A percentile compares a stretch with the other conserved stretches of the same genome.
Evolutionary conservation across 768 basidiomycete genomes (phyloP).

Genomic region (Russula vinacea): DNA sequence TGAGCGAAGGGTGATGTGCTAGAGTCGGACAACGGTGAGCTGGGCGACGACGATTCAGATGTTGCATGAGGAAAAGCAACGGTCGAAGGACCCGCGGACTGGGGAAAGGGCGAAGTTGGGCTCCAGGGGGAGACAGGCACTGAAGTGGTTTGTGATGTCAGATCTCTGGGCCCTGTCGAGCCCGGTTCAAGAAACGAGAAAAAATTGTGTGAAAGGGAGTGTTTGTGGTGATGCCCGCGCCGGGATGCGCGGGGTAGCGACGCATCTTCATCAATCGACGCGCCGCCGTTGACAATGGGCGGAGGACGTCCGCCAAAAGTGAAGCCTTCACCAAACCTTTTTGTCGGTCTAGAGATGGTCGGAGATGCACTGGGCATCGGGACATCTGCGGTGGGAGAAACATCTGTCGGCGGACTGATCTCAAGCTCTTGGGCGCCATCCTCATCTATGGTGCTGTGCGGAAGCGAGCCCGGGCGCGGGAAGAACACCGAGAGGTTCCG

Average conservation of each 20-base stretch:
- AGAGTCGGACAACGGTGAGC: conserved; percentile 13
- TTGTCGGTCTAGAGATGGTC: conserved; percentile 36
- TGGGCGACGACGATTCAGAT: conserved; percentile 9
- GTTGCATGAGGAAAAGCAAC: conserved; percentile 11
- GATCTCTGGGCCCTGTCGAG: conserved; percentile 35
- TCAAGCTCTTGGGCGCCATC: conserved; percentile 58
- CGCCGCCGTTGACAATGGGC: conserved; percentile 34
- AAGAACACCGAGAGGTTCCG: conserved; percentile 92
- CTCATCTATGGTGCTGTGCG: conserved; percentile 61
- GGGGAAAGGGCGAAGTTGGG: conserved; percentile 47
- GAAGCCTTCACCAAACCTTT: conserved; percentile 53
- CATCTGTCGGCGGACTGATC: conserved; percentile 36
- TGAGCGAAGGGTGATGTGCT: conserved; percentile 18
- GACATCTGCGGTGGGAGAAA: neutral
- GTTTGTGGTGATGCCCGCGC: conserved; percentile 87
- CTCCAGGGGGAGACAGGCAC: conserved; percentile 66
- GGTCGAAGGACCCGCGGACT: conserved; percentile 16
- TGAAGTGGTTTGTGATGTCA: conserved; percentile 58
- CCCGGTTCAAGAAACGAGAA: conserved; percentile 93
- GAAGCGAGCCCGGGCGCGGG: conserved; percentile 68
- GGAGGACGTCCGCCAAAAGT: conserved; percentile 61
- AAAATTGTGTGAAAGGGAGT: conserved; percentile 91
- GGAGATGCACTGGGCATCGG: conserved; percentile 46
- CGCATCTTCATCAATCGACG: conserved; percentile 32
- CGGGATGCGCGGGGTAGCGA: conserved; percentile 40